Evolutionary conservation across 2,329 filamentous ascomycete genomes (phyloP).

Genomic region (Botrytis pseudocinerea): DNA sequence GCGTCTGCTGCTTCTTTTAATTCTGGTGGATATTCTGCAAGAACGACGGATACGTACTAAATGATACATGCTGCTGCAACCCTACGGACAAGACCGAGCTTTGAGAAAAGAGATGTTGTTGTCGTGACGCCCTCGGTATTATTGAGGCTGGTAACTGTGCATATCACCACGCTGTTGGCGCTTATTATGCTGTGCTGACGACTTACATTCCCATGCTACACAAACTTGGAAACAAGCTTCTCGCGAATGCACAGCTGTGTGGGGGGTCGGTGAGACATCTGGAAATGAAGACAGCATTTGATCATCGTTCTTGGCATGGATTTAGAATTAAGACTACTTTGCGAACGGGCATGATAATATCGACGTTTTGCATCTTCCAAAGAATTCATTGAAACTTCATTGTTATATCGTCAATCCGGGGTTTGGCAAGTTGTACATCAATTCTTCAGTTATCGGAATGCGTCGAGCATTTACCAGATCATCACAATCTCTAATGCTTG

Average conservation of each 20-base stretch:
- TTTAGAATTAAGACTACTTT: neutral
- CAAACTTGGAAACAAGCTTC: slow-evolving; percentile 13
- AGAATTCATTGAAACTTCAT: neutral
- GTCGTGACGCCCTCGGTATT: neutral
- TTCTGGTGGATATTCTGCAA: neutral
- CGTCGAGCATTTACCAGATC: neutral
- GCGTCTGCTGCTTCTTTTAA: neutral
- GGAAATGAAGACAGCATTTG: neutral
- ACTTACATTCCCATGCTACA: slow-evolving; percentile 8
- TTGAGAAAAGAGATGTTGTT: neutral
- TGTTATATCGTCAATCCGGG: neutral
- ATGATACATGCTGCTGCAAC: neutral
- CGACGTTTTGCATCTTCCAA: neutral
- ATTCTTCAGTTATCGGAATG: neutral
- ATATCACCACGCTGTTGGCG: slow-evolving; percentile 2
- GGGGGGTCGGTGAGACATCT: neutral
- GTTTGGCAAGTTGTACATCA: neutral
- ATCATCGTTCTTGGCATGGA: neutral
- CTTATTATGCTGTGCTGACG: slow-evolving; percentile 8
- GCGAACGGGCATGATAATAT: neutral
- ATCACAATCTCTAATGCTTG: neutral
- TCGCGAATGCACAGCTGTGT: neutral
- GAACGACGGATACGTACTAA: neutral
- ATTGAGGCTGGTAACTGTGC: neutral
- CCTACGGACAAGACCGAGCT: neutral